Percentiles rank a stretch among this genome's conserved stretches.
phyloP scores from a whole-genome alignment of 1,284 basidiomycete genomes.

The Exsudoporus floridanus region DNA sequence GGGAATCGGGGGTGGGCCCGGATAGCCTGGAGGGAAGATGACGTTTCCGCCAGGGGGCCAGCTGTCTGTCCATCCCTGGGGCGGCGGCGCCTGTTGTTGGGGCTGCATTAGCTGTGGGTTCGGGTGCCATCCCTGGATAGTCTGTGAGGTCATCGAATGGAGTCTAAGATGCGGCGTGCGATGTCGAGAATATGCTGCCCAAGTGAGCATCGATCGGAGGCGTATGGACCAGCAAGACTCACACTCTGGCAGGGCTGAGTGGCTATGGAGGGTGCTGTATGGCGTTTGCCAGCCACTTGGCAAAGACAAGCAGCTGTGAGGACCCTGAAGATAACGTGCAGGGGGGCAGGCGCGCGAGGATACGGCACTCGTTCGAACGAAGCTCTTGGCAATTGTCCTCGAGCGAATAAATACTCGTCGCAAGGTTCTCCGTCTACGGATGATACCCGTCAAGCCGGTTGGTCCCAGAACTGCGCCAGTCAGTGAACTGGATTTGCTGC shows the following conservation, averaged over 20 bases:
- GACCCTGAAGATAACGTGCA: conserved; percentile 11
- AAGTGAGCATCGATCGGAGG: conserved; percentile 10
- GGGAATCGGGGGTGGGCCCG: conserved; percentile 33
- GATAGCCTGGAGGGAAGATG: conserved; percentile 34
- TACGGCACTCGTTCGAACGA: neutral
- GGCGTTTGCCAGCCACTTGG: conserved; percentile 1
- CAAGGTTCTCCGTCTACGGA: conserved; percentile 3
- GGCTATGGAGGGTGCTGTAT: neutral
- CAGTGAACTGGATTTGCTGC: neutral
- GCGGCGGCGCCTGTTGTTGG: conserved; percentile 20
- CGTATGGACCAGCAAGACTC: neutral
- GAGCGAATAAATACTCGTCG: conserved; percentile 17
- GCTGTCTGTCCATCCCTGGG: conserved; percentile 36
- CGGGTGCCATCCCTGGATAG: conserved; percentile 34
- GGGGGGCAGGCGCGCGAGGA: neutral
- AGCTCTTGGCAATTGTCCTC: neutral
- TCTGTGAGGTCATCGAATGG: conserved; percentile 27
- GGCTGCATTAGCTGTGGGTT: conserved; percentile 36
- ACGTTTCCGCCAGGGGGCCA: conserved; percentile 35
- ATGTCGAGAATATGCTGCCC: neutral
- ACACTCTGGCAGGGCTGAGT: conserved; percentile 2
- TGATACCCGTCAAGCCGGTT: conserved; percentile 23
- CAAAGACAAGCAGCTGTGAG: neutral
- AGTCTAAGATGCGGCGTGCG: neutral
- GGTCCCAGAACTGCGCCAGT: conserved; percentile 1